Percentiles rank a stretch among this genome's conserved stretches.
Evolutionary conservation across 2,329 filamentous ascomycete genomes (phyloP).

Genomic region (Trichoderma guizhouense): DNA sequence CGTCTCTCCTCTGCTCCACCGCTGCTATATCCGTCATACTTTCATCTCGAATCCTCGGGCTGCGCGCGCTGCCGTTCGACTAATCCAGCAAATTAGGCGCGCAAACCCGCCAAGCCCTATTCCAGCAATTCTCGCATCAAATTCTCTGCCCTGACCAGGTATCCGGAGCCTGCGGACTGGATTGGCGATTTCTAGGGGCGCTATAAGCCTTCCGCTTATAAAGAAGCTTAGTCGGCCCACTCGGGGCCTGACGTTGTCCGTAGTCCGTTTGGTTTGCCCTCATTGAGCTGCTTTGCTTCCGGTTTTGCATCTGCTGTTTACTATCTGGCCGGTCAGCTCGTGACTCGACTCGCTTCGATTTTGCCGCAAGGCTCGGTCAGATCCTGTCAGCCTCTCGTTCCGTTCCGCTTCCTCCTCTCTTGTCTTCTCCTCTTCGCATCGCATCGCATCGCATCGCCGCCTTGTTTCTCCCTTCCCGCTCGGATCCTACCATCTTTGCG

Average conservation of each 20-base stretch:
- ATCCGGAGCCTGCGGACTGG: constrained; percentile 1
- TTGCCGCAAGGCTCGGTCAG: neutral
- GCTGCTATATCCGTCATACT: neutral
- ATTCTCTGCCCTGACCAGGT: neutral
- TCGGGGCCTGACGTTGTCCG: constrained; percentile 13
- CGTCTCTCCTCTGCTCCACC: constrained; percentile 8
- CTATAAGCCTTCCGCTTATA: neutral
- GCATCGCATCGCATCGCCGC: neutral
- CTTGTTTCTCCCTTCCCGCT: neutral
- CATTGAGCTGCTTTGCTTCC: neutral
- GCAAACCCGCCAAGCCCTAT: neutral
- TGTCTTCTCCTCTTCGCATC: neutral
- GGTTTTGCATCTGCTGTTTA: neutral
- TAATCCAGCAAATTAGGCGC: neutral
- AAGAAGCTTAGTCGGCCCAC: constrained; percentile 15
- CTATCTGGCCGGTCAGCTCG: neutral
- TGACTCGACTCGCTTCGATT: constrained; percentile 1
- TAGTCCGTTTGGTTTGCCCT: constrained; percentile 1
- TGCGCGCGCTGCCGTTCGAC: neutral
- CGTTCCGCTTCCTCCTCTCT: neutral
- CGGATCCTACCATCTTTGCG: neutral
- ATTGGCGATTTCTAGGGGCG: constrained; percentile 2
- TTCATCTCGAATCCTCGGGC: constrained; percentile 3
- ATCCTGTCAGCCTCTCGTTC: neutral
- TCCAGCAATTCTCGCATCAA: neutral